Evolutionary conservation across 2,329 filamentous ascomycete genomes (phyloP).

Genomic region (Ascomycota sp.): DNA sequence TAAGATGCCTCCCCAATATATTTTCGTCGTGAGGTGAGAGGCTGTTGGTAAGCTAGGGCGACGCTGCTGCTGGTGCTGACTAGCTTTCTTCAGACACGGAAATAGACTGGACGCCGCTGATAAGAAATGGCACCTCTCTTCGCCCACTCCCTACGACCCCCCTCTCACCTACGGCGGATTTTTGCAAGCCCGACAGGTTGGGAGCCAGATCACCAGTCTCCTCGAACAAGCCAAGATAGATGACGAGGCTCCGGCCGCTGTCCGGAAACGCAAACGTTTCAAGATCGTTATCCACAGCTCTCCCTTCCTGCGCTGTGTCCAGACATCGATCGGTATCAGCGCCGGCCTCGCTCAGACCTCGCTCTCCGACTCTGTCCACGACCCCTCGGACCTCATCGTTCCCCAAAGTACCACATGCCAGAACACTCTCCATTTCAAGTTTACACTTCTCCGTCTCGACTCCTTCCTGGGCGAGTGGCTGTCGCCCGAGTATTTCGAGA

Average conservation of each 20-base stretch:
- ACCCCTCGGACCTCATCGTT: conserved; percentile 14
- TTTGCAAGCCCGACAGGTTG: conserved; percentile 66
- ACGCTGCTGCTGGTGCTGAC: background rate
- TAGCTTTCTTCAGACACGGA: conserved; percentile 45
- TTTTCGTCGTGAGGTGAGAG: conserved; percentile 22
- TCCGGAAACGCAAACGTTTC: conserved; percentile 32
- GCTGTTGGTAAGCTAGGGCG: too few relatives aligned
- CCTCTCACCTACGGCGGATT: conserved; percentile 90
- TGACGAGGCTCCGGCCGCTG: conserved; percentile 9
- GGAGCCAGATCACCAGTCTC: conserved; percentile 63
- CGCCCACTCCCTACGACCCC: conserved; percentile 85
- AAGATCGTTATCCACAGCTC: conserved; percentile 78
- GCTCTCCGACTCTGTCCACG: conserved; percentile 10
- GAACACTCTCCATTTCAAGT: conserved; percentile 20
- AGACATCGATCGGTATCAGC: conserved; percentile 76
- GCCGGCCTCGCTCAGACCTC: conserved; percentile 52
- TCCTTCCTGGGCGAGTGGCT: conserved; percentile 93
- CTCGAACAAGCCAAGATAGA: conserved; percentile 30
- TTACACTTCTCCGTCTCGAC: conserved; percentile 58
- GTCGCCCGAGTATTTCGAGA: conserved; percentile 78
- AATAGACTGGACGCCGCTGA: conserved; percentile 86
- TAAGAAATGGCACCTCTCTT: conserved; percentile 84
- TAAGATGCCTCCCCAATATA: conserved; percentile 15
- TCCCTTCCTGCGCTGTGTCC: conserved; percentile 82
- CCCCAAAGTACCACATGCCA: conserved; percentile 10